Evolutionary conservation across 2,329 filamentous ascomycete genomes (phyloP).

Genomic region (Apiospora sp.): DNA sequence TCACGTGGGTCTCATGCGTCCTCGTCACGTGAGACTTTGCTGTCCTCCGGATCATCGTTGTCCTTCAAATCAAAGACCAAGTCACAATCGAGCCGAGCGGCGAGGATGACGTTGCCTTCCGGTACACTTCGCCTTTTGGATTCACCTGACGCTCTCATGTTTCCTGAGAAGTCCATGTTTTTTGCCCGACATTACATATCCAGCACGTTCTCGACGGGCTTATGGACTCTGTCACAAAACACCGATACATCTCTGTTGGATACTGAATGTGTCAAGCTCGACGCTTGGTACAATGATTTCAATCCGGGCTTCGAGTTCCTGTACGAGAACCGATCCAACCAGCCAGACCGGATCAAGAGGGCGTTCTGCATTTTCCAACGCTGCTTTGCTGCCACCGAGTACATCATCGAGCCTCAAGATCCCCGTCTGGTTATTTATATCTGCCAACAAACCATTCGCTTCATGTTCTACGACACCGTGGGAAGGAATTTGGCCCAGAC

Average conservation of each 20-base stretch:
- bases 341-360: neutral
- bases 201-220: conserved; percentile 22
- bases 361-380: conserved; percentile 25
- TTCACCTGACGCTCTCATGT: neutral
- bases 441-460: conserved; percentile 27
- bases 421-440: conserved; percentile 27
- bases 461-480: conserved; percentile 26
- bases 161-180: conserved; percentile 27
- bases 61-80: neutral
- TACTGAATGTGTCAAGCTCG: conserved; percentile 25
- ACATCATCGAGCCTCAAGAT: conserved; percentile 25
- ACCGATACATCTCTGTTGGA: conserved; percentile 22
- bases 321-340: conserved; percentile 1
- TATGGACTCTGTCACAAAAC: conserved; percentile 26
- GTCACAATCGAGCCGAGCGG: neutral
- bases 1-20: conserved; percentile 20
- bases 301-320: conserved; percentile 24
- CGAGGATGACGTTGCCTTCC: conserved; percentile 1
- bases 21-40: conserved; percentile 9
- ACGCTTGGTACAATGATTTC: conserved; percentile 29
- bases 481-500: conserved; percentile 25
- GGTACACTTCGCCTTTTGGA: conserved; percentile 1
- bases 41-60: conserved; percentile 2
- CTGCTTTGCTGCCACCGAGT: conserved; percentile 25
- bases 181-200: conserved; percentile 29